Base-by-base conservation (phyloP, 2,329 filamentous ascomycete species). In the Calycina herbarum region DNA sequence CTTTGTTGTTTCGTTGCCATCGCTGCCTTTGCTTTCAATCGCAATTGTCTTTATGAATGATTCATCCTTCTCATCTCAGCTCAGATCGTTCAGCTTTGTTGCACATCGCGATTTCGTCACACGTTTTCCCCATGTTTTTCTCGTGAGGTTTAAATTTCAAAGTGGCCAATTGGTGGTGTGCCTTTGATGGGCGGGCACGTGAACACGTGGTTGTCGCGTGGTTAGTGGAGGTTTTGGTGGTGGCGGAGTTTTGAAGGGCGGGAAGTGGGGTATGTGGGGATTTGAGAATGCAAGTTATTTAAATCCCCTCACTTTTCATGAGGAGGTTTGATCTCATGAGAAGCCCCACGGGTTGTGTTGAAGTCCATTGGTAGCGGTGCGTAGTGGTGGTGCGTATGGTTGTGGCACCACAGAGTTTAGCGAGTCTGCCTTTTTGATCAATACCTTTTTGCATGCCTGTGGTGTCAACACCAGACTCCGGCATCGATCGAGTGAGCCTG, bases 21-120 rank as follows among this genome's bases (percentile, higher is more conserved):
- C 31, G 31, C 31, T 6, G 31, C 31, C 31, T 7, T 33, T 33
- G 3, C 31, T 3, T 33, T 5, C 31, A 8, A 33, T 45, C 15
- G 17, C 40, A 15, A 42, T 42, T n/a, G 17, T 42, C 17, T 42
- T 17, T 13, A n/a, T 17, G 17, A 17, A n/a, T 7, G 31, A 33
- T 33, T 33, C 7, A 33, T 33, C 31, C 6, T 38, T 38, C 13
- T 15, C 35, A 5, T 2, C 35, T 13, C 35, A 38, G 10, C 35
- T 10, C 35, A 38, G 10, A 2, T 20, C 2, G 27, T 4, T 38
- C 35, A 38, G 5, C 20, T 51, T 51, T 51, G 45, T 51, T 51
- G 45, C 45, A 51, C n/a, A 11, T 51, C 45, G 45, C 45, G 8
- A 51, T 51, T 51, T 51, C 45, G 45, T 51, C 45, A 51, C 45